Evolutionary conservation across 2,329 filamentous ascomycete genomes (phyloP), one percentile per base, ranked within the genome.

Genomic region (Verticillium albo-atrum): DNA sequence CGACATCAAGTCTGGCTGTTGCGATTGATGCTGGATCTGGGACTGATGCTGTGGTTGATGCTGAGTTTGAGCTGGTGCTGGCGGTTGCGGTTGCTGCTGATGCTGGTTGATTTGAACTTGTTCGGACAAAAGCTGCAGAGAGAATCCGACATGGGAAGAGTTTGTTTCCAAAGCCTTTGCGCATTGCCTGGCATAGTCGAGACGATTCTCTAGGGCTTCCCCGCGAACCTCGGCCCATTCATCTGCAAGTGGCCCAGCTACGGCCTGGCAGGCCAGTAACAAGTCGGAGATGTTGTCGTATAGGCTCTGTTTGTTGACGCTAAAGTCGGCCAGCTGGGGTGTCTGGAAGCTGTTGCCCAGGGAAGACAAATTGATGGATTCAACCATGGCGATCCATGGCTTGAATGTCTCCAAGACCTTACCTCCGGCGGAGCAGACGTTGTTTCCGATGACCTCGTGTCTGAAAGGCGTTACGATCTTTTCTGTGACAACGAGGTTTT

Each of bases 191-290:
- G 97, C 92, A 63, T 90, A 89, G 64, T 89, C 90, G 27, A 98
- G 75, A 25, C 95, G 87, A 65, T 91, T 91, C 69, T 97, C 94
- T 30, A 99, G 79, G 7, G 93, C 90, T 71, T 96, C 92, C 2
- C 92, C 92, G 51, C 92, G 87, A n/a, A 93, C 81, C 71, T 97
- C 92, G 4, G 93, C 87, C 95, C 95, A 99, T 75, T 99, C 95
- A 71, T 99, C 95, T 9, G 89, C 91, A 51, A 99, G 75, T 6
- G 95, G 95, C 9, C 91, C 91, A 6, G 92, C 91, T n/a, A 98
- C 89, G 26, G 90, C 87, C 74, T 99, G 95, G 68, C 93, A 97
- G 60, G 89, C 87, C 55, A 97, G 77, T 4, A 98, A 77, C 28
- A 99, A 83, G 71, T 98, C 95, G 9, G 92, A 93, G 58, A 97